Base-by-base conservation (phyloP, 306 rosid genomes). In the Senna siamea region DNA sequence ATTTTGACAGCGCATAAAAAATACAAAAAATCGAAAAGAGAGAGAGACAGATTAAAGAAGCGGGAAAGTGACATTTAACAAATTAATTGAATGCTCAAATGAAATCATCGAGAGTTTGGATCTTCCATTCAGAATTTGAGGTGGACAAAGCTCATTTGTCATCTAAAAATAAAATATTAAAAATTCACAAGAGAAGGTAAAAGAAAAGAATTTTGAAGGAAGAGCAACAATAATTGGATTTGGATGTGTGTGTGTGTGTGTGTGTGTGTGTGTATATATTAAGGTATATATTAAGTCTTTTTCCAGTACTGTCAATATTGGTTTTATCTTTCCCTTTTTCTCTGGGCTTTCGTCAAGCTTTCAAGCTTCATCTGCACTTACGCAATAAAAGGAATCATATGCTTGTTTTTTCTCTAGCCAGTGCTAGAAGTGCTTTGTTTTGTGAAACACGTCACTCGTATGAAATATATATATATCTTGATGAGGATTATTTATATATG, bases 401-500 rank as follows among this genome's bases (percentile, higher is more conserved):
- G 68, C 68, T 62, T 62, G 50, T 37, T 62, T 62, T n/a, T 8
- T 17, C 44, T 38, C 30, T 18, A 37, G 47, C 12, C 66, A 17
- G 46, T n/a, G 8, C 47, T 20, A 4, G 13, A 61, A 9, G 48
- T 35, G 48, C 48, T 20, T 61, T 35, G 20, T 46, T 3, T 0
- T 2, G 35, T 60, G 66, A 35, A 59, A 4, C n/a, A n/a, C n/a
- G n/a, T n/a, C n/a, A n/a, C n/a, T n/a, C n/a, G n/a, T n/a, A n/a
- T n/a, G n/a, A n/a, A n/a, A n/a, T n/a, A n/a, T n/a, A n/a, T n/a
- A n/a, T n/a, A n/a, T 20, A 60, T 17, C 2, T n/a, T 59, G 43
- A 58, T 7, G 23, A 30, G 13, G 18, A 12, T 8, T 32, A 1
- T 2, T 6, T 32, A 7, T n/a, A 34, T 5, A 48, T 6, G 14